Evolutionary conservation across 139 green algal species (phyloP), one percentile per base, ranked within the genome.

Genomic region (Ostreobium quekettii): DNA sequence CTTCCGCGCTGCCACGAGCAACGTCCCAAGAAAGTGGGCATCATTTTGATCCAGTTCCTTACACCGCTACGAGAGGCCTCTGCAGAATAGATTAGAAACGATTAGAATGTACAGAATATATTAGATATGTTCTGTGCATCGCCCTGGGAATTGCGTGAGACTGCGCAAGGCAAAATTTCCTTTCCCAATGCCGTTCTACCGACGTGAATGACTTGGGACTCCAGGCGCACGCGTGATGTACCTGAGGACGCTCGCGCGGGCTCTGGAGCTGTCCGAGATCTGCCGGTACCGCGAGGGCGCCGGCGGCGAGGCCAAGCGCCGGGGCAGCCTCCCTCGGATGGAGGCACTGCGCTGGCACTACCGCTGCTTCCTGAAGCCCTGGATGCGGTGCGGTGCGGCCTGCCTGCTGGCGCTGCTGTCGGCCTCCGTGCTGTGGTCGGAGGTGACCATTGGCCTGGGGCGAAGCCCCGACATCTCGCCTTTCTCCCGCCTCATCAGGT

Each of bases 391-490:
- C 46, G 29, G 74, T 24, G 42, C 42, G 2, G 75, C 86, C 3
- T 71, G 81, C 2, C 29, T 88, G 24, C 71, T 91, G 46, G 85
- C 48, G 1, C 26, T 71, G 0, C 46, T 86, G 19, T 90, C 79
- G 24, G 47, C 80, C 26, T 65, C 83, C 46, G 77, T 96, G 26
- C 73, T 97, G 32, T 95, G 91, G 83, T 86, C 77, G 7, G 90
- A 97, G 76, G 83, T 82, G 33, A 96, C 90, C 49, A 95, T 97
- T 53, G 78, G 80, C 48, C 79, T 79, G 29, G 74, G 80, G 30
- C n/a, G 49, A 0, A 35, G 73, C 37, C 83, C 83, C 7, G 87
- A 97, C 77, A 73, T 97, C 7, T 94, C 85, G 1, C 85, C 93
- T 24, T 88, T 96, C 63, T 89, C 82, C 46, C 74, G 73, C 7